phyloP scores from a whole-genome alignment of 495 filamentous ascomycete species.

The Schizothecium vesticola region DNA sequence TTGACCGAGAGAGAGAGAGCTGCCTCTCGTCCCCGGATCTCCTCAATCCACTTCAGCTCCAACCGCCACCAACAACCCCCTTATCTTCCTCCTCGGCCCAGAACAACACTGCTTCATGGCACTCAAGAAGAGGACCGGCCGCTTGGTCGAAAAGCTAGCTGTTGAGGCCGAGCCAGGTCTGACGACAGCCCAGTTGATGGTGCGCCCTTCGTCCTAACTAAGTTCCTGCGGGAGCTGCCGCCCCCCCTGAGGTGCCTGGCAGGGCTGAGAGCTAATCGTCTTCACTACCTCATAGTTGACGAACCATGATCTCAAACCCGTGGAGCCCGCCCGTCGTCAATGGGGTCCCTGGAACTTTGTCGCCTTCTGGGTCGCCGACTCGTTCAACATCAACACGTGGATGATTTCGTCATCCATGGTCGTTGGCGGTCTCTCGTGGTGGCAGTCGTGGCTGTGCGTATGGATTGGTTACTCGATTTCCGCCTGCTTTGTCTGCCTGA shows the following conservation, averaged over 20 bases:
- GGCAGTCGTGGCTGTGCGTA: constrained; percentile 90
- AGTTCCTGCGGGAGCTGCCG: not conserved
- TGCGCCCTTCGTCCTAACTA: constrained; percentile 24
- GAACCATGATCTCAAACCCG: constrained; percentile 87
- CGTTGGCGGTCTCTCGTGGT: constrained; percentile 77
- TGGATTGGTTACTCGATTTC: constrained; percentile 81
- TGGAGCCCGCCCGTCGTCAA: constrained; percentile 76
- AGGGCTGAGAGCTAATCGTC: constrained; percentile 10
- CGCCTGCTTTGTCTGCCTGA: constrained; percentile 66
- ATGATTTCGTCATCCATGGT: constrained; percentile 88
- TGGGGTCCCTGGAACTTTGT: constrained; percentile 90
- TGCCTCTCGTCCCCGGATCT: not conserved
- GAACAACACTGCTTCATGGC: constrained; percentile 1
- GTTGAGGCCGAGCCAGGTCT: constrained; percentile 73
- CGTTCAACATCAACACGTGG: constrained; percentile 97
- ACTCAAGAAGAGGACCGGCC: constrained; percentile 14
- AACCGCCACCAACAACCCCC: not conserved
- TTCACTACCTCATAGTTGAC: constrained; percentile 52
- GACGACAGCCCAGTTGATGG: constrained; percentile 76
- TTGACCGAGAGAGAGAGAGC: not conserved
- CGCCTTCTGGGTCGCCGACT: constrained; percentile 89
- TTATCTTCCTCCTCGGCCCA: not conserved
- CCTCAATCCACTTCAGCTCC: not conserved
- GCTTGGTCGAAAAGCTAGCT: constrained; percentile 53
- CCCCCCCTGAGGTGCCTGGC: not conserved